These are phyloP conservation scores for Clavariopsis aquatica DNA, from an alignment of 495 filamentous ascomycete genomes.

Conservation along the genomic window DNA sequence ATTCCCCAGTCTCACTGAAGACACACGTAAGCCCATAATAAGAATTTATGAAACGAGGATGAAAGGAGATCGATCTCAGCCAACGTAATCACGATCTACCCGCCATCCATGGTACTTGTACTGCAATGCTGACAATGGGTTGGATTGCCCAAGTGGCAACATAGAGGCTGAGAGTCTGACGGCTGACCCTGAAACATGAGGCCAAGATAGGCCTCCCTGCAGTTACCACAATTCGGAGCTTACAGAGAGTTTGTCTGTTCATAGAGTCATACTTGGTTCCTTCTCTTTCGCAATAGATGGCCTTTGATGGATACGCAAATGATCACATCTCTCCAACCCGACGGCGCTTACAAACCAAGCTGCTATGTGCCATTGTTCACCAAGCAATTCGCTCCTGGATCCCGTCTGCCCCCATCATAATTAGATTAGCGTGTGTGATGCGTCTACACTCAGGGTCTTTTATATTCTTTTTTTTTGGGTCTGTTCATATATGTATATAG, in stretches of 20 bases:
- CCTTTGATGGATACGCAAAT: neutral
- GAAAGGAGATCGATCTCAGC: neutral
- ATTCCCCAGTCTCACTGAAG: neutral
- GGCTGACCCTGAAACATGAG: too few species aligned
- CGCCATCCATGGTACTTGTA: neutral
- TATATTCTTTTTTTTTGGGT: neutral
- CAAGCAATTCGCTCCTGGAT: conserved; percentile 20
- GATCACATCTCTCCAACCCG: neutral
- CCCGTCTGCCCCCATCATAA: conserved; percentile 10
- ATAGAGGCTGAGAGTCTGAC: neutral
- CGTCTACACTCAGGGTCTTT: conserved; percentile 4
- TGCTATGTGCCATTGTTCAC: conserved; percentile 23
- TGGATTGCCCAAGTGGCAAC: neutral
- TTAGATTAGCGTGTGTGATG: conserved; percentile 16
- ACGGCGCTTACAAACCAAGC: conserved; percentile 11
- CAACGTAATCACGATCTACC: neutral
- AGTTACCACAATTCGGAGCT: too few species aligned
- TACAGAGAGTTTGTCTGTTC: neutral
- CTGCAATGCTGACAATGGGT: neutral
- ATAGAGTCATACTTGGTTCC: too few species aligned
- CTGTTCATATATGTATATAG: conserved; percentile 11
- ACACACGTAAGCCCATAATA: neutral
- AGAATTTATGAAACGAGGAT: neutral
- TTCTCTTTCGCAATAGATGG: too few species aligned
- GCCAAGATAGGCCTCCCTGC: too few species aligned